Percentiles rank a stretch among this genome's conserved stretches.
These are phyloP conservation scores for Trypanosoma rangeli DNA, from an alignment of 208 protist species.

Conservation along the genomic window DNA sequence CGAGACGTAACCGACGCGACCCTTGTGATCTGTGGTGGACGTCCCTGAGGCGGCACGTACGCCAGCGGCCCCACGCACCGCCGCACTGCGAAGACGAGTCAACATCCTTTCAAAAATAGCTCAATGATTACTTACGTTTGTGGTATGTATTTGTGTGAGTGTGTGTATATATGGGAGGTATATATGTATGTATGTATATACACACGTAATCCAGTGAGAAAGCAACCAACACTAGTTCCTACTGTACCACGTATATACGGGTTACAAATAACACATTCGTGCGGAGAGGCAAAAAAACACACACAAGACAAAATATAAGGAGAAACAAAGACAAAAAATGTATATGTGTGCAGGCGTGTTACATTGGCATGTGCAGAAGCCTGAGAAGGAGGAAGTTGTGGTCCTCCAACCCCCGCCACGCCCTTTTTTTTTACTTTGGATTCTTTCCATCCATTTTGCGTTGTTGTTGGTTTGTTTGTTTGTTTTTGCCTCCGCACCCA, in stretches of 20 bases:
- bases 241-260: not conserved
- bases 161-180: no score
- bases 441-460: not conserved
- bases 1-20: slow-evolving; percentile 78
- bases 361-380: not conserved
- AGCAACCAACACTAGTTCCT: not conserved
- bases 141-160: slow-evolving; percentile 4
- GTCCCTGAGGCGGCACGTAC: slow-evolving; percentile 32
- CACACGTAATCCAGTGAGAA: not conserved
- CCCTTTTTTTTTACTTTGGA: not conserved
- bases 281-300: no score
- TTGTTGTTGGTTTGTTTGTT: not conserved
- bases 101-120: slow-evolving; percentile 39
- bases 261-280: no score
- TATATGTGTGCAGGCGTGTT: not conserved
- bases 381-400: not conserved
- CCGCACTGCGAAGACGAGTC: slow-evolving; percentile 58
- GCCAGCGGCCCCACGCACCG: slow-evolving; percentile 33
- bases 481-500: not conserved
- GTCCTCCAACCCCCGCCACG: not conserved
- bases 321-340: no score
- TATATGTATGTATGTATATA: no score
- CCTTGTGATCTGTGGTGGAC: slow-evolving; percentile 62
- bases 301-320: no score
- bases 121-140: slow-evolving; percentile 11